Percentiles rank a stretch among this genome's conserved stretches.
phyloP scores from a whole-genome alignment of 805 yeast species.

The Alloascoidea hylecoeti region DNA sequence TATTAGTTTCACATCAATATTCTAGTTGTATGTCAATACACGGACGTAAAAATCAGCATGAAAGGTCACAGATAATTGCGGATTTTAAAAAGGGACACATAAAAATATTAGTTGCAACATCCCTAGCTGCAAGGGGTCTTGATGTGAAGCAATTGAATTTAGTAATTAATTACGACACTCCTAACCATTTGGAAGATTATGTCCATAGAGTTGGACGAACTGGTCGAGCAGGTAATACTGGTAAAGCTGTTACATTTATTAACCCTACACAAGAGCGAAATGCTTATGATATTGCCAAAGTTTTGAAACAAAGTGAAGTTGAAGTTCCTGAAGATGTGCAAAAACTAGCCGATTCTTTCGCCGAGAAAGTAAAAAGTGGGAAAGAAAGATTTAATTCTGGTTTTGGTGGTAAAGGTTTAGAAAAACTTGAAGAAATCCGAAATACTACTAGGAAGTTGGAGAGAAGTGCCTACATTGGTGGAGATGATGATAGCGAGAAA shows the following conservation, averaged over 20 bases:
- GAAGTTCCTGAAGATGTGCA: conserved; percentile 37
- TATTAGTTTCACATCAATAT: conserved; percentile 36
- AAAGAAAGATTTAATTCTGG: conserved; percentile 57
- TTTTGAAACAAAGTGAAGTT: conserved; percentile 42
- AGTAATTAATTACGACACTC: conserved; percentile 73
- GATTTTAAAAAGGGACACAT: conserved; percentile 51
- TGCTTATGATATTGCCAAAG: conserved; percentile 57
- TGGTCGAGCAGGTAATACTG: conserved; percentile 78
- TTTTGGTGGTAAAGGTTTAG: conserved; percentile 88
- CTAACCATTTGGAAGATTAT: conserved; percentile 87
- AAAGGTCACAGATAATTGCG: conserved; percentile 59
- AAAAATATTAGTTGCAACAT: conserved; percentile 70
- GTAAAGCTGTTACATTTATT: conserved; percentile 65
- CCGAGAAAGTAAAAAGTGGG: conserved; percentile 50
- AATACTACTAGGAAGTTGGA: conserved; percentile 35
- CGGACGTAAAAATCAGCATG: conserved; percentile 85
- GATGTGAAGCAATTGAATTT: conserved; percentile 79
- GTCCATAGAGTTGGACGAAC: conserved; percentile 95
- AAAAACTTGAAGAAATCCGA: conserved; percentile 53
- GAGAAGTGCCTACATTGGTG: conserved; percentile 32
- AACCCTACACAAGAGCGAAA: conserved; percentile 44
- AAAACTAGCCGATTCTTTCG: conserved; percentile 38
- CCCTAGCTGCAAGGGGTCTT: conserved; percentile 88
- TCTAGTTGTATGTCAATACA: conserved; percentile 57
- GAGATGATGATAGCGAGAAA: conserved; percentile 13